Base-by-base conservation (phyloP, 805 yeast species). In the Brettanomyces nanus region DNA sequence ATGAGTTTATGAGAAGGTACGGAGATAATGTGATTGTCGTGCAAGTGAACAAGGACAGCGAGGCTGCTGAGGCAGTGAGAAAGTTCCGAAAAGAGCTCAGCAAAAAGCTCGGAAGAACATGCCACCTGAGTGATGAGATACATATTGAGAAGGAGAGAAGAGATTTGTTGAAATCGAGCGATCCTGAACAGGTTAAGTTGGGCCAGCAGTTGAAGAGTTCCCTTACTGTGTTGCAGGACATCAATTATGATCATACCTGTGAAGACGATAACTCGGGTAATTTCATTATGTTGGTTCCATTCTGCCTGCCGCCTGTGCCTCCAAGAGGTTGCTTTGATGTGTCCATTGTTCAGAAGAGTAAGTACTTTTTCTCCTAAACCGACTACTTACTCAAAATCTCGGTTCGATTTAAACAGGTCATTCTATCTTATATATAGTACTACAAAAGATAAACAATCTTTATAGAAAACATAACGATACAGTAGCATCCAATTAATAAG, bases 241-340 rank as follows among this genome's bases (percentile, higher is more conserved):
- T 38, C 18, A 54, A 50, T 2, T 50, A 46, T 31, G 45, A 39
- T 22, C 47, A 41, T 19, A 44, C 47, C 15, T 22, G 42, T n/a
- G 31, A 43, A 5, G 45, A 44, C 11, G 49, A 50, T 37, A 44
- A 46, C 28, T 38, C 39, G 6, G 51, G 54, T 17, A 42, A 37
- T 0, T 45, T 66, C 29, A 69, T 66, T 39, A 66, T 81, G 3
- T 61, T 85, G 40, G 78, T 75, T 6, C 95, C 95, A 5, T 66
- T 86, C 49, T 61, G 58, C 31, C 65, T 86, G 45, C 94, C 95
- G 0, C 69, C 66, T 0, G 73, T 85, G 30, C 96, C 96, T 11
- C 63, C 70, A 35, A 80, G 74, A 57, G 98, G 97, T 36, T 78
- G 77, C 14, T 85, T 90, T 49, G 94, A 90, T 52, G 94, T 90